phyloP scores from a whole-genome alignment of 345 rosid genomes.

The Aegle marmelos region DNA sequence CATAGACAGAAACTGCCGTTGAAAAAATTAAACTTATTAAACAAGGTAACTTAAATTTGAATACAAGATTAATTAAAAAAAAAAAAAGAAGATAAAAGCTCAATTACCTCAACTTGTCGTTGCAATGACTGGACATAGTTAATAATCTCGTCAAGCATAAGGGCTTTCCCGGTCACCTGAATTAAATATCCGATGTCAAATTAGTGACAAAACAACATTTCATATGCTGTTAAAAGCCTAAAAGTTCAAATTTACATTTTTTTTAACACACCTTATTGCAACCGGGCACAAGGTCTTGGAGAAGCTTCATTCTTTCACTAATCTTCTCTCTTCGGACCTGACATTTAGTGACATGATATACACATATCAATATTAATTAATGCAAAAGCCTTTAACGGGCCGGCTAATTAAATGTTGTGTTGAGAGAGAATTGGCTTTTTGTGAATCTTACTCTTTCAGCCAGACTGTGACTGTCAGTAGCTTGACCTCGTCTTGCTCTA shows the following conservation, averaged over 20 bases:
- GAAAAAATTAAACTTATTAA: slow-evolving; percentile 10
- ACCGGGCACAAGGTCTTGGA: slow-evolving; percentile 95
- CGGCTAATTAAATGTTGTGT: background rate
- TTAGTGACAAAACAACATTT: background rate
- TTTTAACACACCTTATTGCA: slow-evolving; percentile 69
- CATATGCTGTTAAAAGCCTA: background rate
- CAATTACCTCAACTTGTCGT: slow-evolving; percentile 75
- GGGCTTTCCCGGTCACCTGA: slow-evolving; percentile 76
- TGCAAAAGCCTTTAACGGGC: background rate
- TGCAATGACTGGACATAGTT: slow-evolving; percentile 46
- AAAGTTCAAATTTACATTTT: background rate
- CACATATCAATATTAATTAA: background rate
- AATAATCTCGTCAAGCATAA: slow-evolving; percentile 52
- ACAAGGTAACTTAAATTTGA: background rate
- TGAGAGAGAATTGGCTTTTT: background rate
- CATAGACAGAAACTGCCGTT: slow-evolving; percentile 85
- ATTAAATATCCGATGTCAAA: background rate
- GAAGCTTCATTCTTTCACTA: slow-evolving; percentile 94
- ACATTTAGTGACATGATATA: background rate
- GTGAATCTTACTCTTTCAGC: slow-evolving; percentile 78
- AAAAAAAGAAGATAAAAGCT: background rate
- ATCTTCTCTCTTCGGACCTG: slow-evolving; percentile 95
- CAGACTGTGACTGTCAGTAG: slow-evolving; percentile 93
- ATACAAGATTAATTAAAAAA: background rate
- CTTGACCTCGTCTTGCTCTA: slow-evolving; percentile 91